Base-by-base conservation (phyloP, 2,329 filamentous ascomycete genomes). In the Botrytis squamosa region DNA sequence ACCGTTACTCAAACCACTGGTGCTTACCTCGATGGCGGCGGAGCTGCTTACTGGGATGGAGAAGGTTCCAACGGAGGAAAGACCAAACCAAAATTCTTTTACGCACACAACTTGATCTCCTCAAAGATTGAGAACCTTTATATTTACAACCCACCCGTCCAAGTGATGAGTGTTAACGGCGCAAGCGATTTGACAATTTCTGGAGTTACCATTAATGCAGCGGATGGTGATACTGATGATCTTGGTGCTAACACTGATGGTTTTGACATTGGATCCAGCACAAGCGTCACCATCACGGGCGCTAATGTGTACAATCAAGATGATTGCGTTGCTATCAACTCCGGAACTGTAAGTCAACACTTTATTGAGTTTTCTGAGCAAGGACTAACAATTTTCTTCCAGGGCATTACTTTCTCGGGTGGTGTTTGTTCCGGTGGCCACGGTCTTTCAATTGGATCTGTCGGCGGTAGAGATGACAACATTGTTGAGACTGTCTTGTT, bases 81-180 rank as follows among this genome's bases (percentile, higher is more conserved):
- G 81, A 87, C 81, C 18, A 91, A 91, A 85, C 89, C 89, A 75
- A 88, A 90, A 83, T 88, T 90, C 82, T 89, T 90, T 83, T 83
- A 83, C 59, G 84, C 84, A 10, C 85, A 90, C 78, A 83, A 83
- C 70, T 77, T 90, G 73, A 86, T 81, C 62, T 80, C 83, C 63
- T 88, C 86, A 4, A 81, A 77, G 44, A 88, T 89, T 79, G 82
- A 80, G 44, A 81, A 81, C 68, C 77, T 88, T 55, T 85, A 85
- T 75, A 82, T 88, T 74, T 83, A 85, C 78, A 88, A 89, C 80
- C 84, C 85, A 10, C 87, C 87, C 0, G 85, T 88, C 6, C 86
- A 88, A 75, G 74, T 73, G 20, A 72, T 78, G 63, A 75, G 72
- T 46, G 80, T 84, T 74, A 84, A 86, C 78, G 78, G 80, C 3